Evolutionary conservation across 1,284 basidiomycete species (phyloP), one percentile per base, ranked within the genome.

Genomic region (Tilletia indica): DNA sequence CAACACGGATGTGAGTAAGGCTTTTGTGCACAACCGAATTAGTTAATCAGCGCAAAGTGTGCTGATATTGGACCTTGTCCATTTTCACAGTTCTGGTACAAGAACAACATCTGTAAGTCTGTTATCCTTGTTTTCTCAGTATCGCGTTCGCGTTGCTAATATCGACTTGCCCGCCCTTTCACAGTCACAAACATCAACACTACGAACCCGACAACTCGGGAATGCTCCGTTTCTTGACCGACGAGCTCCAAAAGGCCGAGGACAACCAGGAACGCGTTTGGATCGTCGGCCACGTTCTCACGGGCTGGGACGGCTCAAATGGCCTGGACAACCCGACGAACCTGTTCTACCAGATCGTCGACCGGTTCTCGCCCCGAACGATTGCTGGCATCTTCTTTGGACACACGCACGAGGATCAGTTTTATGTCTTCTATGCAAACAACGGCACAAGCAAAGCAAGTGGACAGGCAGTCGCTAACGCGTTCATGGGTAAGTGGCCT

Each of bases 321-420:
- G 90, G 91, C 73, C 75, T 86, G 72, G 72, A 71, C 73, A 77
- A 77, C 68, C 74, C 77, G 19, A 83, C 81, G 2, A 79, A 80
- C 71, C 76, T 79, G 68, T 72, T 78, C 68, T 73, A 81, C 71
- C 74, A 77, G 71, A 93, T 92, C 72, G 90, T 93, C 70, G 91
- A 92, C 78, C 89, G 92, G 19, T 93, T 89, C 84, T 89, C 91
- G 4, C 87, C 87, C 16, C 90, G 92, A 80, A 91, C 92, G 71
- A 91, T 93, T 73, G 90, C 91, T 39, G 90, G 90, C 90, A 76
- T 92, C 61, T 92, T 93, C 86, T 92, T 88, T 78, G 92, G 92
- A 1, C 92, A 93, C 81, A 90, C 91, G 0, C 92, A 93, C 75
- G 91, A 93, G 82, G 92, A 93, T 81, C 88, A 92, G 83, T 82